Conservation (phyloP, 2,329 filamentous ascomycete genomes). For the Pseudogymnoascus sp. region DNA sequence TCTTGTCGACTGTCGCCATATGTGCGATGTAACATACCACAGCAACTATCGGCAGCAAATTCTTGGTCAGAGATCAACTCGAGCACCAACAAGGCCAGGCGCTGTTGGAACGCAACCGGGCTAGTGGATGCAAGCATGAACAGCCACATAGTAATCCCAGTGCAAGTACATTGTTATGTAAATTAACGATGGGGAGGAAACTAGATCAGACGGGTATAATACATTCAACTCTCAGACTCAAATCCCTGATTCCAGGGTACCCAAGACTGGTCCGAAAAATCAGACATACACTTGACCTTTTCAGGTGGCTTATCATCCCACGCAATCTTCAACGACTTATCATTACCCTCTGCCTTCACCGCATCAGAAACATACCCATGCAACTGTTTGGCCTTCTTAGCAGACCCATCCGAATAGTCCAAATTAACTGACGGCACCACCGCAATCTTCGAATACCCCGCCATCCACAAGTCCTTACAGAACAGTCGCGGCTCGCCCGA, state of each 20-base stretch:
- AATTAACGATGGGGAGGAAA: neutral
- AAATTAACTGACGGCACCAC: conserved; percentile 48
- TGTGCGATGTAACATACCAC: too few species aligned
- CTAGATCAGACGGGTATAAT: neutral
- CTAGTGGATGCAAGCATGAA: neutral
- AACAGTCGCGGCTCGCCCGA: conserved; percentile 48
- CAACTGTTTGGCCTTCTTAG: conserved; percentile 36
- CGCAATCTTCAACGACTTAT: conserved; percentile 10
- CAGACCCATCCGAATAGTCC: conserved; percentile 41
- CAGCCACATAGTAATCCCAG: neutral
- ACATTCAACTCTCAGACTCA: neutral
- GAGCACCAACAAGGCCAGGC: neutral
- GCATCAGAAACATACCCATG: conserved; percentile 41
- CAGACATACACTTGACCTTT: conserved; percentile 15
- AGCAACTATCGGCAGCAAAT: neutral
- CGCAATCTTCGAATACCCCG: conserved; percentile 42
- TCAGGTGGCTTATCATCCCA: conserved; percentile 14
- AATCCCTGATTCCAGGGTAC: conserved; percentile 11
- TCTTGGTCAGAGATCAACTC: neutral
- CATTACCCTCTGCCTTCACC: conserved; percentile 21
- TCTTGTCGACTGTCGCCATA: neutral
- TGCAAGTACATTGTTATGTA: neutral
- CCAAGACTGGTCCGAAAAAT: conserved; percentile 13
- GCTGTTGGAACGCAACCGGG: neutral
- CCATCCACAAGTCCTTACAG: conserved; percentile 47